These are phyloP conservation scores for Aeschynomene evenia DNA, from an alignment of 306 rosid genomes.

Conservation along the genomic window DNA sequence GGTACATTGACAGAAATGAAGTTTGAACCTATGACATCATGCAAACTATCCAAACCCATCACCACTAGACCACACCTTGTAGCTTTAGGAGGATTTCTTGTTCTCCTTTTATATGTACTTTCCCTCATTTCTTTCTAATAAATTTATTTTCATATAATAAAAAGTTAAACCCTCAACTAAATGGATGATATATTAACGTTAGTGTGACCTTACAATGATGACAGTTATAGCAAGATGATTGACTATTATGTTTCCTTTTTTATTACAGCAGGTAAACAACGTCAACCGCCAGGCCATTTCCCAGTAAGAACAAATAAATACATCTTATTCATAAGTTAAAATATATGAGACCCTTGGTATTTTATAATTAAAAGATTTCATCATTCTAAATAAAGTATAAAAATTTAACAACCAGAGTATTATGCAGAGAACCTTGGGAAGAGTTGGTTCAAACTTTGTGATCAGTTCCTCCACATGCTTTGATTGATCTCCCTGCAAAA, in stretches of 20 bases:
- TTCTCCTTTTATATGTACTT: background rate
- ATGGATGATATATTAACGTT: slow-evolving; percentile 5
- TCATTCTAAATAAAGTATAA: slow-evolving; percentile 4
- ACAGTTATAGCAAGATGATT: background rate
- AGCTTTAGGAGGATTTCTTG: background rate
- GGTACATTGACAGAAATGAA: too few species aligned
- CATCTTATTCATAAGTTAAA: background rate
- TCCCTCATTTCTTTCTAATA: background rate
- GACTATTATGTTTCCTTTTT: background rate
- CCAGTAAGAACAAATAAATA: background rate
- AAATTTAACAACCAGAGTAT: slow-evolving; percentile 44
- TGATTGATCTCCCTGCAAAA: slow-evolving; percentile 58
- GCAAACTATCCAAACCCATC: too few species aligned
- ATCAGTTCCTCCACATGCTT: slow-evolving; percentile 67
- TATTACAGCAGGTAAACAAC: slow-evolving; percentile 4
- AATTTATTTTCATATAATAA: background rate
- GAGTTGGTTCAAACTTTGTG: slow-evolving; percentile 63
- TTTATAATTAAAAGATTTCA: background rate
- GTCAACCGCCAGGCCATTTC: background rate
- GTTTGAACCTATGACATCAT: too few species aligned
- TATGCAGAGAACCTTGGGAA: slow-evolving; percentile 73
- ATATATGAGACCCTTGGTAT: slow-evolving; percentile 3
- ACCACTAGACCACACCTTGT: too few species aligned
- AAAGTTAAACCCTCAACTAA: background rate
- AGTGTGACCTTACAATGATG: background rate